Percentiles rank a stretch among this genome's conserved stretches.
These are phyloP conservation scores for Mycena rebaudengoi DNA, from an alignment of 768 basidiomycete genomes.

Conservation along the genomic window DNA sequence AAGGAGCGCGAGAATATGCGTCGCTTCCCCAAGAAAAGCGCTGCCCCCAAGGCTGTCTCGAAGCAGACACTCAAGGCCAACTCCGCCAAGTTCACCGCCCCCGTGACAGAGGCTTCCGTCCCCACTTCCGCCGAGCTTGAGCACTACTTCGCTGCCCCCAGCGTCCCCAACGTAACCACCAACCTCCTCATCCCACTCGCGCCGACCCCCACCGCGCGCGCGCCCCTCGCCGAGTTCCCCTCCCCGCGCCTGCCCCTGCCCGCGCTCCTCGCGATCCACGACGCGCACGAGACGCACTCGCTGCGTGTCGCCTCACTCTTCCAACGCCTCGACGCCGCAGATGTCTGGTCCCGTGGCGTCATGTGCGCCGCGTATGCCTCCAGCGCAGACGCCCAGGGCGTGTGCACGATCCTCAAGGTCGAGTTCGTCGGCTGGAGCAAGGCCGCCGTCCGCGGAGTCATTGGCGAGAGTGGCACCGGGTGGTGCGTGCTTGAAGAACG, in stretches of 20 bases:
- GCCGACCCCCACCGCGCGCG: conserved; percentile 73
- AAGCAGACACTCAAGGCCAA: conserved; percentile 48
- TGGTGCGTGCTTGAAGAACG: conserved; percentile 82
- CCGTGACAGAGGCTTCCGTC: conserved; percentile 6
- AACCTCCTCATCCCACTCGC: conserved; percentile 79
- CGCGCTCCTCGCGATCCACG: conserved; percentile 59
- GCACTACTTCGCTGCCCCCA: conserved; percentile 63
- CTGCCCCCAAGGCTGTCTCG: conserved; percentile 33
- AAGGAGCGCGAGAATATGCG: conserved; percentile 49
- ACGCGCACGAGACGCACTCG: conserved; percentile 61
- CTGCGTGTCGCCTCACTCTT: conserved; percentile 75
- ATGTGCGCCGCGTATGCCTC: conserved; percentile 69
- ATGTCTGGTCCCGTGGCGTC: conserved; percentile 72
- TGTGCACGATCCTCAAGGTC: conserved; percentile 73
- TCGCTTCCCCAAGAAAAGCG: conserved; percentile 34
- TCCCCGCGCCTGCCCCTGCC: conserved; percentile 58
- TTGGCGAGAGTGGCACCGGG: conserved; percentile 75
- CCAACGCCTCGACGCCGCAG: conserved; percentile 70
- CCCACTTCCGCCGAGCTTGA: conserved; percentile 48
- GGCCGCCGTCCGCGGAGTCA: conserved; percentile 66
- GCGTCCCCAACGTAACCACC: conserved; percentile 58
- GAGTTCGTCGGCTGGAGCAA: conserved; percentile 80
- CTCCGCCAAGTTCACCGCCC: conserved; percentile 23
- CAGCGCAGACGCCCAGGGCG: conserved; percentile 48
- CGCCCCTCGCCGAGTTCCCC: conserved; percentile 57